Base-by-base conservation (phyloP, 768 basidiomycete species). In the Suillus americanus region DNA sequence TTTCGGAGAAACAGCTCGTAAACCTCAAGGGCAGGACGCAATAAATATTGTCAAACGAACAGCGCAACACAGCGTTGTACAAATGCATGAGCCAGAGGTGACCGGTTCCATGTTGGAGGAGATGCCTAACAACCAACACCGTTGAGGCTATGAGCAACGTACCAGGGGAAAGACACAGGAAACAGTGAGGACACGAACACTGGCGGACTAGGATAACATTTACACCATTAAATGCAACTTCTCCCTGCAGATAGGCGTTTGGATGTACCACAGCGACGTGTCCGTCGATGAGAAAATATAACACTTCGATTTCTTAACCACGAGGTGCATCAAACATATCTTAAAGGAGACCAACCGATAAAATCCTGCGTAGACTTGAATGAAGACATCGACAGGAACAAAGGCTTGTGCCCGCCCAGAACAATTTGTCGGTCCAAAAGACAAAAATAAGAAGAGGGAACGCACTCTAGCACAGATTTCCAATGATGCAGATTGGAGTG, bases 301-400 rank as follows among this genome's bases (percentile, higher is more conserved):
- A 62, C n/a, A 81, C 67, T 12, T 75, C 77, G 53, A 75, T 76
- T 4, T 78, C 65, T 82, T 83, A 51, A 78, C 78, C 56, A 81
- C 78, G n/a, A 80, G 65, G 65, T 81, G 80, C 16, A 80, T 80
- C 78, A 1, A 30, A 9, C 35, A 35, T 10, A 35, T 35, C 9
- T 10, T 35, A 10, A 35, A 35, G 8, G 35, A 35, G 35, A 35
- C 35, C 9, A 4, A 35, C 35, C 9, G 35, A 9, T 9, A 9
- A 35, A 9, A 9, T 35, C 35, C 35, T 35, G 9, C 33, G 33
- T 33, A 33, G 5, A 33, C 6, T 33, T 35, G 35, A 35, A 35
- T 35, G 35, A 35, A 35, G 35, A 35, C 35, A 33, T 33, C 33
- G 33, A 33, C 33, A 33, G 5, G 33, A 9, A 35, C 35, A 35